A percentile compares a stretch with the other conserved stretches of the same genome.
phyloP scores from a whole-genome alignment of 306 rosid genomes.

The Pterocarpus santalinus region DNA sequence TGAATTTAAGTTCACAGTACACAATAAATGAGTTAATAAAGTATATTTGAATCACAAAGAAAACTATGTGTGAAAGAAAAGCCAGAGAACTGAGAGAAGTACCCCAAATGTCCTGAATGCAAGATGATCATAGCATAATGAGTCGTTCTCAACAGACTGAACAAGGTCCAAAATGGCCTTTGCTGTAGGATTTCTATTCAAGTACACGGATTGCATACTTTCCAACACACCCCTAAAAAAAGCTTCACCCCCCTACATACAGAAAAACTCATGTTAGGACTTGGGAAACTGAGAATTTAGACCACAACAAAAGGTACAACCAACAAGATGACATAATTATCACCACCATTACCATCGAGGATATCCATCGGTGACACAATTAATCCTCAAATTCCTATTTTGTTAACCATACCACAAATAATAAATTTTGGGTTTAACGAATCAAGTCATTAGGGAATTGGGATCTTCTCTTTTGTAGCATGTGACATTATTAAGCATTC shows the following conservation, averaged over 20 bases:
- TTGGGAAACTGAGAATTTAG: conserved; percentile 13
- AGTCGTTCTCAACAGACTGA: conserved; percentile 62
- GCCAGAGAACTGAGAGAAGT: conserved; percentile 35
- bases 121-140: conserved; percentile 83
- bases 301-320: conserved; percentile 13
- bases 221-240: conserved; percentile 81
- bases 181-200: conserved; percentile 90
- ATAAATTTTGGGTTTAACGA: not conserved
- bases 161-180: conserved; percentile 84
- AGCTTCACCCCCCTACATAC: conserved; percentile 73
- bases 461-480: not conserved
- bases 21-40: conserved; percentile 15
- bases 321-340: not conserved
- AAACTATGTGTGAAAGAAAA: not conserved
- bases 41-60: not conserved
- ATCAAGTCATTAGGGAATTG: not conserved
- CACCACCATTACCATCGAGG: not conserved
- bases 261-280: not conserved
- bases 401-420: not conserved
- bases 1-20: conserved; percentile 42
- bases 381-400: not conserved
- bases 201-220: conserved; percentile 79
- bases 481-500: not conserved
- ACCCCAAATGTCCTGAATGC: conserved; percentile 98
- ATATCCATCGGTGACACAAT: conserved; percentile 1